Evolutionary conservation across 257 asterid genomes (phyloP), one percentile per base, ranked within the genome.

Genomic region (Handroanthus guayacan): DNA sequence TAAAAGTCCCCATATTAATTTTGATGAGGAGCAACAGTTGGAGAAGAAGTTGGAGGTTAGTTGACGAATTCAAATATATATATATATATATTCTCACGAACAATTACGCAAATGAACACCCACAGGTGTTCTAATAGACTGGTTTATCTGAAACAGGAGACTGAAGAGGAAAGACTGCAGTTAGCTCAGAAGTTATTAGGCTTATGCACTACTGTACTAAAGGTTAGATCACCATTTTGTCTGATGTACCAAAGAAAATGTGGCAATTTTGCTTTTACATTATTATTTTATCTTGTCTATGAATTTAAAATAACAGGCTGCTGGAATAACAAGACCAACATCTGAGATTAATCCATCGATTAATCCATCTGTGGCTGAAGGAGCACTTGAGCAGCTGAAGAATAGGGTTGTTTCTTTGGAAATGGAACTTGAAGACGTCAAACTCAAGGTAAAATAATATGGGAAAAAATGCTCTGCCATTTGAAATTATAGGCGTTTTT

Each of bases 131-230:
- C 75, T 76, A 57, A 78, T 50, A 25, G 55, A 50, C 9, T 13
- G 34, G 69, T 76, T 52, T 57, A 57, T 77, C 64, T 77, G 79
- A 63, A 72, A 84, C 88, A 95, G 99, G 99, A 90, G 82, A 82
- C 87, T 7, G 99, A 93, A 86, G 95, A 89, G 70, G 98, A 92
- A 82, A 88, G 91, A 73, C 76, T 95, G 76, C 97, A 93, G 73
- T 81, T 95, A 77, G 98, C 98, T 79, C 97, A 88, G 84, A 91
- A 93, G 87, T 81, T 95, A 79, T 74, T 91, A 70, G 86, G 97
- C 87, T 74, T 91, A 67, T 91, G 98, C 66, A 89, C 97, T 78
- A 83, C 83, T 64, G 93, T 95, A 62, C 80, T 95, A 41, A 85
- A 86, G 97, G 99, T 91, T 50, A 78, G 89, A 17, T 18, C 18